These are phyloP conservation scores for Hebeloma cylindrosporum DNA, from an alignment of 768 basidiomycete genomes.

Conservation along the genomic window DNA sequence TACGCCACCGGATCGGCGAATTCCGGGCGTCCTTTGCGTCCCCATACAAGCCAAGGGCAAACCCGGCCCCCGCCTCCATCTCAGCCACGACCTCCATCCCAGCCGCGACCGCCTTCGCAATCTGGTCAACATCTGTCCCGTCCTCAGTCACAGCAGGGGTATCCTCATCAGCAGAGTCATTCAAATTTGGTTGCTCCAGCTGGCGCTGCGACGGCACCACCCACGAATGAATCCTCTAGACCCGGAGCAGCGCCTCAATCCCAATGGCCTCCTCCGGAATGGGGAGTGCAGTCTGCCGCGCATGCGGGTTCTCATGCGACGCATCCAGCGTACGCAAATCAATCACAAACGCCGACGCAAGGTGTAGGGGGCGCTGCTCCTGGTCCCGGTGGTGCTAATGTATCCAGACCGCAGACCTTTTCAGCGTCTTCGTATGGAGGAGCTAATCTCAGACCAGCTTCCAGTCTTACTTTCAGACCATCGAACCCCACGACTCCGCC, in stretches of 20 bases:
- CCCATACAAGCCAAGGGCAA: background rate
- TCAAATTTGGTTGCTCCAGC: too few species aligned
- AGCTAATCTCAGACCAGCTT: slow-evolving; percentile 10
- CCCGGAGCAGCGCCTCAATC: slow-evolving; percentile 25
- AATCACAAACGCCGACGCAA: too few species aligned
- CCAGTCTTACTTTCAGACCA: slow-evolving; percentile 8
- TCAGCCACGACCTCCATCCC: slow-evolving; percentile 4
- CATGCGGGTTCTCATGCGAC: too few species aligned
- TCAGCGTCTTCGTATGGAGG: slow-evolving; percentile 16
- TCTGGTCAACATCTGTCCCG: slow-evolving; percentile 6
- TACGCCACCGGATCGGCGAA: background rate
- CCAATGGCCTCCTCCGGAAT: slow-evolving; percentile 47
- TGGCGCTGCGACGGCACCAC: slow-evolving; percentile 3
- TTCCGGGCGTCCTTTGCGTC: slow-evolving; percentile 5
- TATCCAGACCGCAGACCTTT: slow-evolving; percentile 33
- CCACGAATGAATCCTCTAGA: slow-evolving; percentile 3
- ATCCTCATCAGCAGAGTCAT: too few species aligned
- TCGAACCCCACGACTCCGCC: slow-evolving; percentile 5
- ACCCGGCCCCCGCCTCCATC: too few species aligned
- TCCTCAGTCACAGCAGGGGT: slow-evolving; percentile 16
- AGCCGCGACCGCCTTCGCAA: background rate
- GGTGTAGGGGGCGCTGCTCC: too few species aligned
- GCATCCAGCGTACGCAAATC: too few species aligned
- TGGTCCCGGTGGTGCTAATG: slow-evolving; percentile 30
- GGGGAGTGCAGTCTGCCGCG: too few species aligned